phyloP scores from a whole-genome alignment of 805 yeast species.

The Jamesozyma hellenica region DNA sequence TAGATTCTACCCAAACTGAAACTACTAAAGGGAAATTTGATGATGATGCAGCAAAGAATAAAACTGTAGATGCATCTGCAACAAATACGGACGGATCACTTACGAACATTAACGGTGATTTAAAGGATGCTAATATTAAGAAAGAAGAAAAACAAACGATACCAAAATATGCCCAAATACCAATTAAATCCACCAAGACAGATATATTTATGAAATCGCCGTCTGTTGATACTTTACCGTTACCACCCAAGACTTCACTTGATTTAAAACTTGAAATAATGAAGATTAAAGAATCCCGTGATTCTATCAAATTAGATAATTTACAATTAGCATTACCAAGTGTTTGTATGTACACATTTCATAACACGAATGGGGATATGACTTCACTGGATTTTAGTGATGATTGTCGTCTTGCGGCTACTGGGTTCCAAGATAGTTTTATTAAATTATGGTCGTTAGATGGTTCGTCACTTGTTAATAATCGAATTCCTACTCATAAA shows the following conservation, averaged over 20 bases:
- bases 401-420: slow-evolving; percentile 80
- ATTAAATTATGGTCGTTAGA: slow-evolving; percentile 89
- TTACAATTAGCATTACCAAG: slow-evolving; percentile 79
- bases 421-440: slow-evolving; percentile 87
- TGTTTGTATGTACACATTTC: slow-evolving; percentile 96
- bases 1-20: slow-evolving; percentile 4
- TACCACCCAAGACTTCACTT: slow-evolving; percentile 71
- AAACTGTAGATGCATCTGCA: slow-evolving; percentile 15
- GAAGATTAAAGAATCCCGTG: slow-evolving; percentile 72
- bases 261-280: slow-evolving; percentile 74
- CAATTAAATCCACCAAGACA: slow-evolving; percentile 28
- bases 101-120: slow-evolving; percentile 3
- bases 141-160: slow-evolving; percentile 9
- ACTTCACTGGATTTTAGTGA: slow-evolving; percentile 81
- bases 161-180: slow-evolving; percentile 7
- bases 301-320: slow-evolving; percentile 57
- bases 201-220: slow-evolving; percentile 50
- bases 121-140: slow-evolving; percentile 3
- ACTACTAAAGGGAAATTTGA: slow-evolving; percentile 6
- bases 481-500: slow-evolving; percentile 46
- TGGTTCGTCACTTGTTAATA: slow-evolving; percentile 70
- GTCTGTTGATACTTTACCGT: slow-evolving; percentile 60
- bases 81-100: neutral
- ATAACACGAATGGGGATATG: slow-evolving; percentile 82
- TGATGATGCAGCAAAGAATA: slow-evolving; percentile 11